Evolutionary conservation across 2,329 filamentous ascomycete genomes (phyloP).

Genomic region (Dactylonectria macrodidyma): DNA sequence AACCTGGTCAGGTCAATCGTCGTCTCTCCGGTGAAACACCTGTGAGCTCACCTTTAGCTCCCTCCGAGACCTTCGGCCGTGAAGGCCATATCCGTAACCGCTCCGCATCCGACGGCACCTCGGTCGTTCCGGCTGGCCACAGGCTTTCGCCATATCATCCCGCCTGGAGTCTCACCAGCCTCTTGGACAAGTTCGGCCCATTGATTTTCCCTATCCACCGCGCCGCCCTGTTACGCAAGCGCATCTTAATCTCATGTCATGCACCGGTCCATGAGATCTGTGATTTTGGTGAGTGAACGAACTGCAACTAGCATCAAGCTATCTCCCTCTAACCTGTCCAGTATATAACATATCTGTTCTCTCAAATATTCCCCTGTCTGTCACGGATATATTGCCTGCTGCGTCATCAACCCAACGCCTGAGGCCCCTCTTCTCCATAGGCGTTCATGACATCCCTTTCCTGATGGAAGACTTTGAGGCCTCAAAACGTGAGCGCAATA

Average conservation of each 20-base stretch:
- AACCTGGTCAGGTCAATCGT: conserved; percentile 52
- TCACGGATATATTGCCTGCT: conserved; percentile 78
- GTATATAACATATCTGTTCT: conserved; percentile 96
- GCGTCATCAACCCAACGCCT: conserved; percentile 76
- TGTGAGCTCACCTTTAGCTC: conserved; percentile 65
- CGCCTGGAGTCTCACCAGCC: conserved; percentile 83
- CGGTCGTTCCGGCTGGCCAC: conserved; percentile 72
- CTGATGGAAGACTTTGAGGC: conserved; percentile 75
- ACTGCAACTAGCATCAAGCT: background rate
- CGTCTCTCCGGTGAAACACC: conserved; percentile 62
- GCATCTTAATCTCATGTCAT: conserved; percentile 88
- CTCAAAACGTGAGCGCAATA: conserved; percentile 55
- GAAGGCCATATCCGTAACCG: conserved; percentile 68
- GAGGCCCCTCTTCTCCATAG: conserved; percentile 90
- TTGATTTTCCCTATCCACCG: conserved; percentile 93
- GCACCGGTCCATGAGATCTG: conserved; percentile 89
- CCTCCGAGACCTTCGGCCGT: conserved; percentile 49
- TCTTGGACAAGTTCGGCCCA: conserved; percentile 89
- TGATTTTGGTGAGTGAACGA: conserved; percentile 80
- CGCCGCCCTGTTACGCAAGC: conserved; percentile 86
- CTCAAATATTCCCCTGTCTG: conserved; percentile 85
- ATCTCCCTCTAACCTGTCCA: conserved; percentile 55
- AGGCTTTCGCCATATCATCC: conserved; percentile 85
- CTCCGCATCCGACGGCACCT: conserved; percentile 74
- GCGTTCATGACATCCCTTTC: conserved; percentile 91